Percentiles rank a stretch among this genome's conserved stretches.
Conservation (phyloP, 2,329 filamentous ascomycete genomes). For the Pyrenophora graminea region DNA sequence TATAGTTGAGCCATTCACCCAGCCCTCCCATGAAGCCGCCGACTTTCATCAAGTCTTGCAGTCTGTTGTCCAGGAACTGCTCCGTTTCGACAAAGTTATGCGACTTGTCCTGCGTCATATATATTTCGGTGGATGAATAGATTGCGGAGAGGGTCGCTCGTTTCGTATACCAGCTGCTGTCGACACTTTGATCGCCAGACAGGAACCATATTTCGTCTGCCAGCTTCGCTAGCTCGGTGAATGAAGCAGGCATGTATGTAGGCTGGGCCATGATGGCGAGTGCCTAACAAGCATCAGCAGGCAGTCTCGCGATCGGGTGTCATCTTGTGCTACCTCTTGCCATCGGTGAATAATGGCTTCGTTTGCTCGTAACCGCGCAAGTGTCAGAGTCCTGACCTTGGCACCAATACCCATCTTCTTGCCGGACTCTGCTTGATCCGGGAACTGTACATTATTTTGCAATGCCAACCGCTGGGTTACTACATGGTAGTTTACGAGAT, state of each 20-base stretch:
- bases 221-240: constrained; percentile 78
- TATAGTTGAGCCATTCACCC: constrained; percentile 81
- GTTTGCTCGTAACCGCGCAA: constrained; percentile 79
- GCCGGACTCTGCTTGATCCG: constrained; percentile 34
- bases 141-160: constrained; percentile 65
- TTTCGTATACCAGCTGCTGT: constrained; percentile 86
- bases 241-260: constrained; percentile 72
- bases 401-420: constrained; percentile 57
- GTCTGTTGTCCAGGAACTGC: constrained; percentile 74
- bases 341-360: constrained; percentile 72
- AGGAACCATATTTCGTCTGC: constrained; percentile 93
- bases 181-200: constrained; percentile 78
- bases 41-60: constrained; percentile 69
- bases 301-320: constrained; percentile 12
- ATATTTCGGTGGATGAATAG: constrained; percentile 78
- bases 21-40: constrained; percentile 67
- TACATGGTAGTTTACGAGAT: constrained; percentile 79
- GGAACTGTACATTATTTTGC: constrained; percentile 53
- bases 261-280: constrained; percentile 89
- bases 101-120: constrained; percentile 89
- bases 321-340: constrained; percentile 72
- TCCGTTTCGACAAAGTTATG: constrained; percentile 75
- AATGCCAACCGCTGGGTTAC: constrained; percentile 67
- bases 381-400: constrained; percentile 72
- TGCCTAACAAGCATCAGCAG: constrained; percentile 59